Evolutionary conservation across 163 green algal species (phyloP).

Genomic region (Chloromonas sp.): DNA sequence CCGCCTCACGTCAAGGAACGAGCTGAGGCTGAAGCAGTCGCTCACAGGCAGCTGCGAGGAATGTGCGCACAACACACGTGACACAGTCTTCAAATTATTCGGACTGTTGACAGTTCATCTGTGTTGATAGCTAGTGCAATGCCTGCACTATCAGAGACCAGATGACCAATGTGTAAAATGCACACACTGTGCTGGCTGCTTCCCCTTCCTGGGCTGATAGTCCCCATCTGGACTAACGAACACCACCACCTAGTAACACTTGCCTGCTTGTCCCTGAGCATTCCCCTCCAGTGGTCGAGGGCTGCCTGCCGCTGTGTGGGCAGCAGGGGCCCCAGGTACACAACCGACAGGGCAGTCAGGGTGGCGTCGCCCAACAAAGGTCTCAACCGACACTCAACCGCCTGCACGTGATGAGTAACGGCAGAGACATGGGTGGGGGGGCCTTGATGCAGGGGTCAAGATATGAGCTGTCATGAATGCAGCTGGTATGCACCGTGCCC

Average conservation of each 20-base stretch:
- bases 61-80: too few relatives aligned
- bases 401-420: not conserved
- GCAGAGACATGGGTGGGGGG: too few relatives aligned
- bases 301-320: slow-evolving; percentile 13
- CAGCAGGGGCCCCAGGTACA: slow-evolving; percentile 25
- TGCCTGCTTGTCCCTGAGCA: slow-evolving; percentile 9
- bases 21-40: slow-evolving; percentile 7
- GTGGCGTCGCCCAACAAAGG: slow-evolving; percentile 18
- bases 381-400: not conserved
- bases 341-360: slow-evolving; percentile 9
- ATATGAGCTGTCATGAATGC: not conserved
- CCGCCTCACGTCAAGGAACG: slow-evolving; percentile 10
- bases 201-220: too few relatives aligned
- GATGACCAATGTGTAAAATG: too few relatives aligned
- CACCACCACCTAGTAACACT: too few relatives aligned
- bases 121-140: too few relatives aligned
- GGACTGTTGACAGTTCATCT: too few relatives aligned
- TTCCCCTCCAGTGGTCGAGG: slow-evolving; percentile 19
- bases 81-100: too few relatives aligned
- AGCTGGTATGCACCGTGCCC: too few relatives aligned
- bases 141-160: too few relatives aligned
- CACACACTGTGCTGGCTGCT: too few relatives aligned
- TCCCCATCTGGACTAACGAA: too few relatives aligned
- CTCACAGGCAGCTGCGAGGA: slow-evolving; percentile 6
- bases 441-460: not conserved